A percentile compares a stretch with the other conserved stretches of the same genome.
Evolutionary conservation across 768 basidiomycete genomes (phyloP).

Genomic region (Amanita fuliginea): DNA sequence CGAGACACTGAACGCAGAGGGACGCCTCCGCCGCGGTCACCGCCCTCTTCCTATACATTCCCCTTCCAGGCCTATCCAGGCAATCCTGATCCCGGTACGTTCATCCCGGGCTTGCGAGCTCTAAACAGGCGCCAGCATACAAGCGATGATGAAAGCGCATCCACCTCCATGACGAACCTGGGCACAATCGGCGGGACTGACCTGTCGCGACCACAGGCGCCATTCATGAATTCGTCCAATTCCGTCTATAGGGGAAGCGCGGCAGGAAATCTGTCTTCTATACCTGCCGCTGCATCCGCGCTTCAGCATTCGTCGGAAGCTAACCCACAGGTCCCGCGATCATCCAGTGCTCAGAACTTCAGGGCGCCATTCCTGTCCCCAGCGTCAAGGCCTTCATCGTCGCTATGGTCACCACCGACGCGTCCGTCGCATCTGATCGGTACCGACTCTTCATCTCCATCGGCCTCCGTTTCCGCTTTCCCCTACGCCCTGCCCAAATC

Average conservation of each 20-base stretch:
- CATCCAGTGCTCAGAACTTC: conserved; percentile 38
- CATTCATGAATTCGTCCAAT: conserved; percentile 29
- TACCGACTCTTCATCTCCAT: conserved; percentile 9
- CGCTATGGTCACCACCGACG: conserved; percentile 51
- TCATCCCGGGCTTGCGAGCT: conserved; percentile 19
- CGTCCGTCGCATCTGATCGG: conserved; percentile 17
- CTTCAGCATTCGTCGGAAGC: conserved; percentile 5
- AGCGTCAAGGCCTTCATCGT: conserved; percentile 50
- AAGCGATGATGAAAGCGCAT: conserved; percentile 14
- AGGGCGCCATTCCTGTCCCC: conserved; percentile 63
- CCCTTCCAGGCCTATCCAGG: conserved; percentile 58
- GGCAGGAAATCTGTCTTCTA: conserved; percentile 23
- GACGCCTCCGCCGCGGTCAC: conserved; percentile 10
- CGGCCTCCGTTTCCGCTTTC: conserved; percentile 11
- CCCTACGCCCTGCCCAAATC: conserved; percentile 18
- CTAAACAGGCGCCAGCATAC: conserved; percentile 14
- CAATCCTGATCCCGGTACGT: conserved; percentile 49
- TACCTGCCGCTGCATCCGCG: conserved; percentile 6
- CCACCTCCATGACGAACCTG: conserved; percentile 8
- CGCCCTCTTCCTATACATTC: conserved; percentile 26
- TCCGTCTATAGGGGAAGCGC: conserved; percentile 35
- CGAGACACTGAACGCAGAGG: conserved; percentile 2
- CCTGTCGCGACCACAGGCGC: conserved; percentile 33
- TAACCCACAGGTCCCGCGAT: conserved; percentile 23
- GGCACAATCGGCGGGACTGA: conserved; percentile 14